These are phyloP conservation scores for Aegilops bicornis DNA, from an alignment of 176 grass and related monocot species.

Conservation along the genomic window DNA sequence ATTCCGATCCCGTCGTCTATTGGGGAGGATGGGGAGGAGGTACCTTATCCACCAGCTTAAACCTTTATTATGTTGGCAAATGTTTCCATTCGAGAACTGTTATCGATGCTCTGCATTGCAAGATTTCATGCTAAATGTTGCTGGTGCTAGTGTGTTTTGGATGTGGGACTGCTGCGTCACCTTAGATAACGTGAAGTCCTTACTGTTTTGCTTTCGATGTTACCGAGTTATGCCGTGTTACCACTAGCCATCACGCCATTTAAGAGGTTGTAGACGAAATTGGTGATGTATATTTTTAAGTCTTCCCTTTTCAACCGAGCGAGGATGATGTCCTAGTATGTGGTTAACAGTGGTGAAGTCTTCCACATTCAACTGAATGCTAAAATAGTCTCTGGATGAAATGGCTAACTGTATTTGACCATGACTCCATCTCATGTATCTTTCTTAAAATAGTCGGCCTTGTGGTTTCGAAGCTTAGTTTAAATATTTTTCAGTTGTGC, in stretches of 20 bases:
- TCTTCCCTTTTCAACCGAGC: background rate
- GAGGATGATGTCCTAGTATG: background rate
- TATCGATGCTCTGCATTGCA: background rate
- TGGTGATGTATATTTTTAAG: background rate
- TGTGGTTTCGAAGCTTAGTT: background rate
- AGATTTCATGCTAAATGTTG: background rate
- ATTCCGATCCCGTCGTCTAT: slow-evolving; percentile 49
- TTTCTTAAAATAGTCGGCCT: background rate
- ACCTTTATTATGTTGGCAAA: background rate
- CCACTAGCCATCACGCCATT: background rate
- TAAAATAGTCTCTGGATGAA: background rate
- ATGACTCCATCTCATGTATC: background rate
- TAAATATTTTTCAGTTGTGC: background rate
- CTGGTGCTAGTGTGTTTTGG: background rate
- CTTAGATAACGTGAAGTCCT: background rate
- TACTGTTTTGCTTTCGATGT: background rate
- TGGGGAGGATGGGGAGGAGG: slow-evolving; percentile 56
- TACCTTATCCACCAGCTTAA: slow-evolving; percentile 34
- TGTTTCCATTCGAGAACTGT: background rate
- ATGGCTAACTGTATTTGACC: background rate
- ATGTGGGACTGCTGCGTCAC: background rate
- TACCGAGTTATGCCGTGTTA: background rate
- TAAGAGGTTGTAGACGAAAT: background rate
- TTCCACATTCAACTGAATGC: background rate
- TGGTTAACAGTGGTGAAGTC: background rate